Base-by-base conservation (phyloP, 805 yeast genomes). In the Saccharomycopsis capsularis region DNA sequence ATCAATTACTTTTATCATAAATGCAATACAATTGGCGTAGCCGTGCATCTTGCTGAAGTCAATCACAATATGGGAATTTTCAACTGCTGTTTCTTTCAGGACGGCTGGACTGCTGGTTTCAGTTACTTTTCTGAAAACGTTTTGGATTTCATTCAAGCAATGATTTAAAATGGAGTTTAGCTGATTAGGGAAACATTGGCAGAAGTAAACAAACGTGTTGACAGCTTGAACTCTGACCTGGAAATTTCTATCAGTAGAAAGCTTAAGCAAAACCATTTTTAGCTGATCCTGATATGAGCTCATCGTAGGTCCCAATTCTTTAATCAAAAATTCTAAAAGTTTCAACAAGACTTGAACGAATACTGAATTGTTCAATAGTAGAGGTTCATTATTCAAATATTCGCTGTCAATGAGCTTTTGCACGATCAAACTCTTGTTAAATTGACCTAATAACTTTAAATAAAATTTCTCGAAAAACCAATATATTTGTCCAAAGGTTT, bases 211-310 rank as follows among this genome's bases (percentile, higher is more conserved):
- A 32, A 71, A 51, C 3, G 61, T 58, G 37, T 69, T 69, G 34
- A 63, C 65, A 0, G 79, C 64, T 36, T 66, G 61, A 3, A 71
- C 62, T 50, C 81, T 67, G 4, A 73, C 58, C 32, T 65, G 64
- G 46, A 68, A 70, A 25, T 66, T 67, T 25, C 66, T 64, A 37
- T 69, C 63, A 5, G 66, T 60, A 32, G 71, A 61, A 5, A 76
- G 56, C 19, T 63, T 61, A 46, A 70, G 58, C 2, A 76, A 52
- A 19, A 61, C 62, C 1, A 56, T 46, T 30, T 69, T 63, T 0
- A 75, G 59, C 22, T 64, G 60, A 0, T 55, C 53, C n/a, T 56
- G 59, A 37, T 63, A 65, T 18, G 53, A 49, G 3, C 54, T 54
- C 40, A 64, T 61, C 1, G 65, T 59, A 3, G 67, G 63, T 3